These are phyloP conservation scores for Apiotrichum sp. DNA, from an alignment of 1,284 basidiomycete species.

Conservation along the genomic window DNA sequence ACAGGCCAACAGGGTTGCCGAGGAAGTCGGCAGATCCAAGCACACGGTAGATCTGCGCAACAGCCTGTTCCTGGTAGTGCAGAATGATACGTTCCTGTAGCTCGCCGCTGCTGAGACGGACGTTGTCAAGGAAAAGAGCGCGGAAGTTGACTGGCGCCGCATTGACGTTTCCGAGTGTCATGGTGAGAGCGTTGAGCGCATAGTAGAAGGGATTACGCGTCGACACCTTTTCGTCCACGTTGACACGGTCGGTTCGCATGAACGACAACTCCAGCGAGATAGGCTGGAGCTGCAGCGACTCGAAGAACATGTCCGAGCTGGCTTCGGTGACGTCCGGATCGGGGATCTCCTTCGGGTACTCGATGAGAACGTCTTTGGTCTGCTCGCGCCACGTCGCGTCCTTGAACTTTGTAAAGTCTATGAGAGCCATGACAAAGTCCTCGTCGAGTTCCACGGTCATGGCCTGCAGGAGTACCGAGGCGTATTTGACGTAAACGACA, in stretches of 20 bases:
- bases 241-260: conserved; percentile 91
- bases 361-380: conserved; percentile 70
- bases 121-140: conserved; percentile 89
- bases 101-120: conserved; percentile 78
- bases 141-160: conserved; percentile 95
- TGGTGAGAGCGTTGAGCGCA: conserved; percentile 87
- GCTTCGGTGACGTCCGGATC: conserved; percentile 61
- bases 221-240: conserved; percentile 75
- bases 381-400: conserved; percentile 81
- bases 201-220: conserved; percentile 90
- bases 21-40: conserved; percentile 92
- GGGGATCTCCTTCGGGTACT: conserved; percentile 66
- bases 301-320: conserved; percentile 81
- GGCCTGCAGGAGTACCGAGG: conserved; percentile 87
- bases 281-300: conserved; percentile 94
- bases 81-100: conserved; percentile 78
- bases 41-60: conserved; percentile 92
- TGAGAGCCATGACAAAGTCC: conserved; percentile 87
- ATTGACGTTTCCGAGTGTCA: conserved; percentile 96
- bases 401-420: conserved; percentile 86
- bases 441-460: conserved; percentile 95
- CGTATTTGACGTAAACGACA: conserved; percentile 95
- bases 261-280: conserved; percentile 90
- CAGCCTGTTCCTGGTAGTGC: conserved; percentile 90
- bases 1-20: conserved; percentile 79